phyloP scores from a whole-genome alignment of 495 filamentous ascomycete species.

The Barbatosphaeria neglecta region DNA sequence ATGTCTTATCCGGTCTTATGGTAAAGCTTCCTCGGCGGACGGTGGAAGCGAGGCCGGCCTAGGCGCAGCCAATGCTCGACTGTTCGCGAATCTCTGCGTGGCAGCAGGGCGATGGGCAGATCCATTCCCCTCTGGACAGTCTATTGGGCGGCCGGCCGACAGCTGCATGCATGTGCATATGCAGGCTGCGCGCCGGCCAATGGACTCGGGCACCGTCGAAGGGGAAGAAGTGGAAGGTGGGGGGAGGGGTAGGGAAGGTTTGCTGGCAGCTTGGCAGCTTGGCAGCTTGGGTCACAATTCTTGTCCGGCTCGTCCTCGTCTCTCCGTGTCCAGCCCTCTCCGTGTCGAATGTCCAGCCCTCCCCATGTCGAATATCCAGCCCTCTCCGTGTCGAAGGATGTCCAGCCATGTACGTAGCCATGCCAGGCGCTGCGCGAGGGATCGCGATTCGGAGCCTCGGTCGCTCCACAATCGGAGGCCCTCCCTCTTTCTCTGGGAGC shows the following conservation, averaged over 20 bases:
- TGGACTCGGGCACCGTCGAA: background rate
- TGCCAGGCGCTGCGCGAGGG: no score
- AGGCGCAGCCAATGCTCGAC: no score
- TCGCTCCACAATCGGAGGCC: no score
- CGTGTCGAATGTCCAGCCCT: background rate
- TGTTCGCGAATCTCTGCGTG: background rate
- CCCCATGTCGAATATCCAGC: background rate
- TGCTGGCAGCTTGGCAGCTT: background rate
- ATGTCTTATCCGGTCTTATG: no score
- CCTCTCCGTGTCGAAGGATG: no score
- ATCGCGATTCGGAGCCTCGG: no score
- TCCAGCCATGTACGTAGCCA: no score
- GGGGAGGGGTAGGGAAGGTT: background rate
- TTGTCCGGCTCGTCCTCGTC: no score
- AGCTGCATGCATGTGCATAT: background rate
- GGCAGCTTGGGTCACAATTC: background rate
- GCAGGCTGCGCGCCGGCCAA: background rate
- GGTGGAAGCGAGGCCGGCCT: no score
- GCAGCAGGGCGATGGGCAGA: background rate
- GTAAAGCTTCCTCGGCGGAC: no score
- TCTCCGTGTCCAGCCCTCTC: no score
- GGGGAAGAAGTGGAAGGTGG: background rate
- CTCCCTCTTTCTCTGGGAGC: no score
- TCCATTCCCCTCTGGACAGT: background rate
- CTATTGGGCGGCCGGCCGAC: background rate